Evolutionary conservation across 257 asterid genomes (phyloP).

Genomic region (Przewalskia tangutica): DNA sequence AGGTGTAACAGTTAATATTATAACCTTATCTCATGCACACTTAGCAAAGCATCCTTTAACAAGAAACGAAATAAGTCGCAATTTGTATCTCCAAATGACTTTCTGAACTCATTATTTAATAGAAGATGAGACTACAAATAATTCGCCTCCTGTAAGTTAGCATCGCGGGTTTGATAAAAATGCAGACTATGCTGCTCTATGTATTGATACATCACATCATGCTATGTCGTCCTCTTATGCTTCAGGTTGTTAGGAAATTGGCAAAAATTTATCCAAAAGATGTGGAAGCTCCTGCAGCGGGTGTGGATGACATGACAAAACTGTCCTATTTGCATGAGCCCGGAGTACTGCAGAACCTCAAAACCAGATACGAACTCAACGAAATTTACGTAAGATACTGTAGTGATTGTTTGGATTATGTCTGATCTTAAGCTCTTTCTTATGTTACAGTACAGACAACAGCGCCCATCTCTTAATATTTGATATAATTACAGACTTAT

Average conservation of each 20-base stretch:
- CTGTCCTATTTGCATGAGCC: conserved; percentile 94
- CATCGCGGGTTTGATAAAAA: neutral
- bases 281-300: conserved; percentile 89
- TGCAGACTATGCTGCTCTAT: neutral
- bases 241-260: conserved; percentile 65
- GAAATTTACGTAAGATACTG: conserved; percentile 68
- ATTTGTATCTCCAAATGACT: neutral
- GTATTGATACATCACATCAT: neutral
- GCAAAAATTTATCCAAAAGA: conserved; percentile 81
- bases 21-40: neutral
- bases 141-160: neutral
- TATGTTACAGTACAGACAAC: neutral
- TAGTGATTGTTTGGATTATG: conserved; percentile 3
- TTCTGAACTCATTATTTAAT: neutral
- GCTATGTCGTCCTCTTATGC: neutral
- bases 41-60: neutral
- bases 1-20: neutral
- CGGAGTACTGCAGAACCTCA: conserved; percentile 86
- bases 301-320: conserved; percentile 99
- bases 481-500: conserved; percentile 65
- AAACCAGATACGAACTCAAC: conserved; percentile 83
- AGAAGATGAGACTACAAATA: neutral
- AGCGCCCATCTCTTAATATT: conserved; percentile 15
- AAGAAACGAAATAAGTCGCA: neutral
- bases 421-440: neutral